Evolutionary conservation across 169 alveolate genomes (phyloP).

Genomic region (Plasmodium gonderi): DNA sequence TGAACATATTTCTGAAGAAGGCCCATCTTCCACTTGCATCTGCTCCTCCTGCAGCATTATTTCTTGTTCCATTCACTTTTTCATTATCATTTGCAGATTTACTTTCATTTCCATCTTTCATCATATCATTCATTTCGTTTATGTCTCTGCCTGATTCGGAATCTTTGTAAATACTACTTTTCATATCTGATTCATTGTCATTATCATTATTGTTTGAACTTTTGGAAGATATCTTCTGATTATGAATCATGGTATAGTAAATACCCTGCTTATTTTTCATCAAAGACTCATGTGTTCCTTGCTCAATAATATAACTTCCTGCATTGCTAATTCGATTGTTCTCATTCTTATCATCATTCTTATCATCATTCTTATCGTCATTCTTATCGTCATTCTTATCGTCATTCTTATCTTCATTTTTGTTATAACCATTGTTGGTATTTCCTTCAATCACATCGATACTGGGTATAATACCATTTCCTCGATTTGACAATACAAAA

Average conservation of each 20-base stretch:
- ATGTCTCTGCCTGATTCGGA: background rate
- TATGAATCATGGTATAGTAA: conserved; percentile 75
- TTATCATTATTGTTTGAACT: background rate
- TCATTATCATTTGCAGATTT: background rate
- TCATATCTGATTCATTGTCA: conserved; percentile 30
- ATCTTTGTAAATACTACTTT: conserved; percentile 43
- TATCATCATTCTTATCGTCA: background rate
- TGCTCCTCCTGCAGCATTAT: background rate
- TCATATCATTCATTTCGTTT: background rate
- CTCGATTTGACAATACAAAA: conserved; percentile 65
- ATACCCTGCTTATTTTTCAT: conserved; percentile 78
- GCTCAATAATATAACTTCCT: conserved; percentile 74
- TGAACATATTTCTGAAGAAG: conserved; percentile 39
- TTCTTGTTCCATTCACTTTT: background rate
- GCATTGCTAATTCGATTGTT: background rate
- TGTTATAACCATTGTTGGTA: background rate
- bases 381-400: background rate
- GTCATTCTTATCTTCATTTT: background rate
- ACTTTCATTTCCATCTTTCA: background rate
- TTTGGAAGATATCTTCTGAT: conserved; percentile 37
- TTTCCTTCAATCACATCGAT: background rate
- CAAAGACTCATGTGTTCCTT: conserved; percentile 81
- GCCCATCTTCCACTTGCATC: background rate
- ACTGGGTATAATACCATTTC: background rate
- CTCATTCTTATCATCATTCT: background rate